Percentiles rank a stretch among this genome's conserved stretches.
Evolutionary conservation across 768 basidiomycete species (phyloP).

Genomic region (Boletus eberwhitei): DNA sequence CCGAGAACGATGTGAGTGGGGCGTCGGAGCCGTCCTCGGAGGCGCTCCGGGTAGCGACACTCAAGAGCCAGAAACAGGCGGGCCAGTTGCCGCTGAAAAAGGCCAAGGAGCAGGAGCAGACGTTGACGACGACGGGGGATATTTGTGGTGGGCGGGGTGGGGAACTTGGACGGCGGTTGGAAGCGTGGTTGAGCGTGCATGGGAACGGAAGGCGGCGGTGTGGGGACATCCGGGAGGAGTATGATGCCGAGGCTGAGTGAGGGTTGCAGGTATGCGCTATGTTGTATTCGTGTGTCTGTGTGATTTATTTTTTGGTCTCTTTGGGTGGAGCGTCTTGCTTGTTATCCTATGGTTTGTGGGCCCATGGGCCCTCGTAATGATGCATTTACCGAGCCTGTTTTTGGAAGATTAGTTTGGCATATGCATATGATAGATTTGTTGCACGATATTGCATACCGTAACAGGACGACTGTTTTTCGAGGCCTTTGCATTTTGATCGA

Average conservation of each 20-base stretch:
- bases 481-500: too few relatives aligned
- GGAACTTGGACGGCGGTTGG: slow-evolving; percentile 69
- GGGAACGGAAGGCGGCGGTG: slow-evolving; percentile 19
- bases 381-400: not conserved
- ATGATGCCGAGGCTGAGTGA: slow-evolving; percentile 10
- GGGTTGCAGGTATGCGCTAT: slow-evolving; percentile 9
- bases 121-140: slow-evolving; percentile 69
- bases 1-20: not conserved
- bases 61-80: slow-evolving; percentile 35
- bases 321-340: too few relatives aligned
- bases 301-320: not conserved
- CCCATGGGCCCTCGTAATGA: not conserved
- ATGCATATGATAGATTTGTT: not conserved
- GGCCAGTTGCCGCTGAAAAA: slow-evolving; percentile 51
- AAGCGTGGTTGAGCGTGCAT: slow-evolving; percentile 63
- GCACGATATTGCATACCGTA: not conserved
- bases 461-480: not conserved
- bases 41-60: slow-evolving; percentile 24
- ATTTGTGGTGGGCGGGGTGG: slow-evolving; percentile 78
- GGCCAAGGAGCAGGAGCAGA: slow-evolving; percentile 67
- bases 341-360: slow-evolving; percentile 4
- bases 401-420: not conserved
- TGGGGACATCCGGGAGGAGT: slow-evolving; percentile 14
- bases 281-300: not conserved
- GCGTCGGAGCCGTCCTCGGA: slow-evolving; percentile 16